Conservation (phyloP, 108 stramenopile species). For the Seminavis robusta region DNA sequence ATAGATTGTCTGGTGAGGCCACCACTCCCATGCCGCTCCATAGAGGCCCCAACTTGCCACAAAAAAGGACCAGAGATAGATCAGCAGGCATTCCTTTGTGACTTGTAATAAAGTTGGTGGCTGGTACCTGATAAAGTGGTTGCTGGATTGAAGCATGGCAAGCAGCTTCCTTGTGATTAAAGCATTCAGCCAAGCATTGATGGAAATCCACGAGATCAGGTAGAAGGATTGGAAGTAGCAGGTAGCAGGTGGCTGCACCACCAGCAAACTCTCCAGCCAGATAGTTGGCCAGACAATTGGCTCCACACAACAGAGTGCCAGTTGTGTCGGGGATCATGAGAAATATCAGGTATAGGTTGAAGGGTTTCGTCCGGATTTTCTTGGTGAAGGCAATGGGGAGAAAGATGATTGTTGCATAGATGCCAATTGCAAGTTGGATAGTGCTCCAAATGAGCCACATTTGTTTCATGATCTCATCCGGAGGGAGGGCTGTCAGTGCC, state of each 20-base stretch:
- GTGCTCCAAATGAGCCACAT: too few relatives aligned
- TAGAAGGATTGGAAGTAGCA: slow-evolving; percentile 9
- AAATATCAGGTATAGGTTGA: slow-evolving; percentile 14
- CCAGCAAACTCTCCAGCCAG: too few relatives aligned
- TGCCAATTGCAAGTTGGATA: too few relatives aligned
- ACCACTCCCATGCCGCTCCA: not conserved
- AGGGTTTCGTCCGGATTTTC: slow-evolving; percentile 9
- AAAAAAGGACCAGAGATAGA: not conserved
- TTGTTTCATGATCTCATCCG: too few relatives aligned
- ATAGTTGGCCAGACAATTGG: slow-evolving; percentile 5
- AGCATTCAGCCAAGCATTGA: slow-evolving; percentile 12
- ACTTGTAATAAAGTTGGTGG: not conserved
- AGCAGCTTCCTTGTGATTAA: slow-evolving; percentile 1
- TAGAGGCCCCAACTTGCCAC: not conserved
- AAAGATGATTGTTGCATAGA: too few relatives aligned
- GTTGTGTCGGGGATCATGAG: slow-evolving; percentile 13
- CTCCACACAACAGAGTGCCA: not conserved
- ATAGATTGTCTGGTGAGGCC: not conserved
- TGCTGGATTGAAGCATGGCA: slow-evolving; percentile 1
- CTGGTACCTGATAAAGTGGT: not conserved
- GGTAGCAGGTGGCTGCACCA: too few relatives aligned
- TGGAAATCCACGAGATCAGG: slow-evolving; percentile 6
- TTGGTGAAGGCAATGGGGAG: not conserved
- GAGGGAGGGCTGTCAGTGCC: too few relatives aligned
- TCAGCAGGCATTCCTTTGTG: not conserved